Conservation (phyloP, 495 filamentous ascomycete species). For the Paragyromitra xinjiangensis region DNA sequence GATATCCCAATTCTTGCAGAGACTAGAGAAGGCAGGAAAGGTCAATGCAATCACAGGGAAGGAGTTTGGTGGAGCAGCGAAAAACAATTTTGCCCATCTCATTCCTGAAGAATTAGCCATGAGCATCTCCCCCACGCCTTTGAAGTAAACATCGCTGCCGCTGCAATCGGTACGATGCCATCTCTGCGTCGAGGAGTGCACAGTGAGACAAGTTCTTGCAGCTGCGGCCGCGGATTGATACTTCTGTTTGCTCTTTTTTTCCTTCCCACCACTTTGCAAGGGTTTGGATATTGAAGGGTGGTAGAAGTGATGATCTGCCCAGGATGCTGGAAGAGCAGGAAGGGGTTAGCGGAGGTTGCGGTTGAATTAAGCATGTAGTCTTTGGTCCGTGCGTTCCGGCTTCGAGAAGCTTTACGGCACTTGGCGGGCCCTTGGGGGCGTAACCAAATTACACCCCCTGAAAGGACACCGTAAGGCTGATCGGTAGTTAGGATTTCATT, state of each 20-base stretch:
- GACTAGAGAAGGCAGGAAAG: neutral
- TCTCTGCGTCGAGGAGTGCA: constrained; percentile 26
- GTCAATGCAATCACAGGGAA: neutral
- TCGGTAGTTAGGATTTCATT: constrained; percentile 1
- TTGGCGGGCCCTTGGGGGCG: constrained; percentile 18
- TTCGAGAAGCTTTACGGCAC: constrained; percentile 43
- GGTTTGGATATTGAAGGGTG: constrained; percentile 24
- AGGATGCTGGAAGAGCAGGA: constrained; percentile 38
- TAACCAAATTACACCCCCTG: constrained; percentile 15
- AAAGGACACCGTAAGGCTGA: constrained; percentile 39
- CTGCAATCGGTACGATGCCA: constrained; percentile 33
- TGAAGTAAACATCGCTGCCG: constrained; percentile 18
- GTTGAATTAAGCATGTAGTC: constrained; percentile 50
- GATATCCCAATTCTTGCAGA: neutral
- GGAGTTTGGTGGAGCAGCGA: neutral
- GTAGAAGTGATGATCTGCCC: constrained; percentile 35
- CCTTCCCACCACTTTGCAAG: neutral
- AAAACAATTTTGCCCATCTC: constrained; percentile 25
- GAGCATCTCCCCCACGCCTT: constrained; percentile 27
- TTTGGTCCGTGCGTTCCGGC: constrained; percentile 41
- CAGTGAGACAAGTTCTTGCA: constrained; percentile 35
- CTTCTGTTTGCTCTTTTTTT: constrained; percentile 24
- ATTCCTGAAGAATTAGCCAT: constrained; percentile 3
- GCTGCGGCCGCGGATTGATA: constrained; percentile 39
- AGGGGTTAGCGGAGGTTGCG: constrained; percentile 31